phyloP scores from a whole-genome alignment of 225 moss, liverwort and hornwort genomes.

The Pleurozium schreberi region DNA sequence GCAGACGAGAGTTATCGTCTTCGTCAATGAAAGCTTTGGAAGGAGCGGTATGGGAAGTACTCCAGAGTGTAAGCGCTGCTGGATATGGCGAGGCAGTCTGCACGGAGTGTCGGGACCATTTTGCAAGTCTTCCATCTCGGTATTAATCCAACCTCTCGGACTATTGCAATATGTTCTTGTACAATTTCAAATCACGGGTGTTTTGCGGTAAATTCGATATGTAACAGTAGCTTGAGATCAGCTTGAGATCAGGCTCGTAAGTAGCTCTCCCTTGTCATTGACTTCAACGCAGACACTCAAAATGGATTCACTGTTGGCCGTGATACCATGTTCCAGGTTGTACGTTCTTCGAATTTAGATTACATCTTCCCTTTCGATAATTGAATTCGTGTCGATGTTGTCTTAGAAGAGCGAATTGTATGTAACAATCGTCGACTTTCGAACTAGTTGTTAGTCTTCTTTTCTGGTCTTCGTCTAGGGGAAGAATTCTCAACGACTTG shows the following conservation, averaged over 20 bases:
- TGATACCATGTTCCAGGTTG: neutral
- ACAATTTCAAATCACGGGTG: neutral
- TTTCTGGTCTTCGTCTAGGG: neutral
- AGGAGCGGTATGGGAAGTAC: conserved; percentile 48
- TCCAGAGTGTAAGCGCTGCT: conserved; percentile 48
- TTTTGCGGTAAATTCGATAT: neutral
- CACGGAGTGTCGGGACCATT: conserved; percentile 53
- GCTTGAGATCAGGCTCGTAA: too few relatives aligned
- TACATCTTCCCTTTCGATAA: neutral
- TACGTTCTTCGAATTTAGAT: neutral
- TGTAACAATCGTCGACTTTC: neutral
- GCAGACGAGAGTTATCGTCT: conserved; percentile 15
- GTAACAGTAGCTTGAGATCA: neutral
- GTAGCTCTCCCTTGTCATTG: neutral
- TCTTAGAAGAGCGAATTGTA: neutral
- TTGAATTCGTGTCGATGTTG: neutral
- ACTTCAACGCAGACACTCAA: neutral
- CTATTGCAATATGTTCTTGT: neutral
- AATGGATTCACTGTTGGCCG: neutral
- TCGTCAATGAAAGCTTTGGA: conserved; percentile 27
- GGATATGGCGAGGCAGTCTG: conserved; percentile 71
- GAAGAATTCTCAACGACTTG: neutral
- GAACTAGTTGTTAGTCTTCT: neutral
- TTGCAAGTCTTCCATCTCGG: conserved; percentile 65
- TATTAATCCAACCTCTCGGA: neutral